phyloP scores from a whole-genome alignment of 768 basidiomycete genomes.

The Boletus rex-veris region DNA sequence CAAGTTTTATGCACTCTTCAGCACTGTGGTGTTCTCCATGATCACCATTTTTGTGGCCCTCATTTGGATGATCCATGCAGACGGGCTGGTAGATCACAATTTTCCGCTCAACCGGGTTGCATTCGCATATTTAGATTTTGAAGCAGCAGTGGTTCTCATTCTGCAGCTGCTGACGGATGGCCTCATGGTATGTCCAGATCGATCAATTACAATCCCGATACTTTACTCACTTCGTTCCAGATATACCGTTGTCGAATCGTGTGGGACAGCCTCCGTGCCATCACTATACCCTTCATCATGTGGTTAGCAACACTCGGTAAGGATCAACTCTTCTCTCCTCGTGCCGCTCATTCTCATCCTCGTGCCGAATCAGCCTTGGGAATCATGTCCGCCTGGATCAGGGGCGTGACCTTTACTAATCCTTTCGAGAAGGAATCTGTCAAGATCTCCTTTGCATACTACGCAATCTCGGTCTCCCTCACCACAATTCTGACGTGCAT shows the following conservation, averaged over 20 bases:
- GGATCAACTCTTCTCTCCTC: neutral
- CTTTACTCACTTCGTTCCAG: slow-evolving; percentile 9
- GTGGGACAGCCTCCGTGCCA: slow-evolving; percentile 21
- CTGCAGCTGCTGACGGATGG: slow-evolving; percentile 33
- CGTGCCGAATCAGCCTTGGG: slow-evolving; percentile 2
- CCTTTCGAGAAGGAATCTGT: neutral
- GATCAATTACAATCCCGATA: too few relatives aligned
- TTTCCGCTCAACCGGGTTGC: slow-evolving; percentile 12
- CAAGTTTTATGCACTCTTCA: slow-evolving; percentile 16
- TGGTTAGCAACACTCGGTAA: slow-evolving; percentile 13
- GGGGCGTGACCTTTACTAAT: too few relatives aligned
- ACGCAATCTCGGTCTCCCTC: neutral
- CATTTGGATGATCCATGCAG: slow-evolving; percentile 7
- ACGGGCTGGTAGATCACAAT: slow-evolving; percentile 29
- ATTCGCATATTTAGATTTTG: too few relatives aligned
- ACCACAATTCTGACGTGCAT: slow-evolving; percentile 4
- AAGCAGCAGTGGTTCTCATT: neutral
- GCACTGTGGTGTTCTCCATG: neutral
- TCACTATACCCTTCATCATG: slow-evolving; percentile 10
- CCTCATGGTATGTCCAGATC: slow-evolving; percentile 14
- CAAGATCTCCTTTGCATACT: slow-evolving; percentile 1
- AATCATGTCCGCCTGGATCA: neutral
- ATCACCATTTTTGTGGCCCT: neutral
- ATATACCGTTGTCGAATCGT: slow-evolving; percentile 24
- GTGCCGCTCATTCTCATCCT: neutral